Conservation (phyloP, 208 protist species). For the Trypanosoma melophagium region DNA sequence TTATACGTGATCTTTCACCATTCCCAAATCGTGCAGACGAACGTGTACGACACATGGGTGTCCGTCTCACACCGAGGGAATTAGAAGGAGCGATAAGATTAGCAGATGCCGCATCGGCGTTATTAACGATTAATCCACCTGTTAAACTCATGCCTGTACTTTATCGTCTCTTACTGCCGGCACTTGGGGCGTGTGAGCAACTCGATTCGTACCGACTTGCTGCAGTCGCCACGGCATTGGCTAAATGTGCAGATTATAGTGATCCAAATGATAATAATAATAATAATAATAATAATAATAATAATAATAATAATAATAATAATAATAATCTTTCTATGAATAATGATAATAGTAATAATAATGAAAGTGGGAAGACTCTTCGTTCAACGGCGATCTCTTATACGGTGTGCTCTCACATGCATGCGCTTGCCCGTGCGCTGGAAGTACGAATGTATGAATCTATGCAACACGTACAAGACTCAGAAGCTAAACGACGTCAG, state of each 20-base stretch:
- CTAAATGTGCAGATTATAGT: slow-evolving; percentile 39
- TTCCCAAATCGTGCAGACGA: slow-evolving; percentile 23
- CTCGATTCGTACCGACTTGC: slow-evolving; percentile 42
- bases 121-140: slow-evolving; percentile 34
- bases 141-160: slow-evolving; percentile 16
- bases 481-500: neutral
- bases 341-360: neutral
- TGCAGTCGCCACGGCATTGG: slow-evolving; percentile 44
- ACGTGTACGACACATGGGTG: slow-evolving; percentile 33
- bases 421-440: slow-evolving; percentile 45
- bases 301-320: neutral
- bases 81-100: slow-evolving; percentile 36
- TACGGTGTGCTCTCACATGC: slow-evolving; percentile 44
- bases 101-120: slow-evolving; percentile 31
- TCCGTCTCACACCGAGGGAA: slow-evolving; percentile 29
- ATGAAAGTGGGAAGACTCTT: neutral
- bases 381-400: slow-evolving; percentile 34
- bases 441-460: slow-evolving; percentile 38
- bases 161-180: slow-evolving; percentile 47
- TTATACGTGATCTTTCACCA: neutral
- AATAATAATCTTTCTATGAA: neutral
- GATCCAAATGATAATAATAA: slow-evolving; percentile 1
- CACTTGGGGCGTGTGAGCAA: slow-evolving; percentile 54
- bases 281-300: neutral
- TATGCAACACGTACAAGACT: slow-evolving; percentile 3